Evolutionary conservation across 2,329 filamentous ascomycete species (phyloP), one percentile per base, ranked within the genome.

Genomic region (Phialocephala sp.): DNA sequence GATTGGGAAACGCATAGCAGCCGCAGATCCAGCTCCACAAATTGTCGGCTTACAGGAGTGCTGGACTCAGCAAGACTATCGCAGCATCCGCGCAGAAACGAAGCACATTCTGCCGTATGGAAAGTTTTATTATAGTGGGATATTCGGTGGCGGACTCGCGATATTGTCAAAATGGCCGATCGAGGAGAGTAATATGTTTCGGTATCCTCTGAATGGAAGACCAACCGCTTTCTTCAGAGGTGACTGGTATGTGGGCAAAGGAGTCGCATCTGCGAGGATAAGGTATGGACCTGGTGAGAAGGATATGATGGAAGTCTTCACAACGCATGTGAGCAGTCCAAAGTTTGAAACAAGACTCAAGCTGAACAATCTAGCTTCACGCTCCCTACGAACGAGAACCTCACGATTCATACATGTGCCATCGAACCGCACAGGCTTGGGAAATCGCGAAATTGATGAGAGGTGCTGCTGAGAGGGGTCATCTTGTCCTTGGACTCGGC

Each of bases 221-320:
- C 95, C 95, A 6, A 94, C 93, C 11, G 94, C 94, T 4, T 97
- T 98, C 79, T 97, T 91, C 80, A 85, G 94, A 66, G 95, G 95
- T 12, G 94, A 98, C 78, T 98, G 94, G 93, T 98, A 89, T 75
- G 94, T 97, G 11, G 95, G 95, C 0, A 98, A 98, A 77, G 95
- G 95, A 18, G 89, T 98, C 50, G 95, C 94, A 8, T 91, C 87
- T 75, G 94, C 94, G 2, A 86, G 86, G 68, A 90, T 98, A 71
- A 83, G 91, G 4, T 89, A 91, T 71, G 92, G 92, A 0, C 80
- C 85, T 0, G 84, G 80, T 0, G 77, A 78, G 54, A 85, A 85
- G 66, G 90, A 95, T 71, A 80, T 94, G 12, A 83, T 93, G 20
- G 93, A 97, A 75, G 92, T 98, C 1, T 97, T 98, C 76, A 94